These are phyloP conservation scores for Backusella westeae DNA, from an alignment of 192 early-diverging fungal species.

Conservation along the genomic window DNA sequence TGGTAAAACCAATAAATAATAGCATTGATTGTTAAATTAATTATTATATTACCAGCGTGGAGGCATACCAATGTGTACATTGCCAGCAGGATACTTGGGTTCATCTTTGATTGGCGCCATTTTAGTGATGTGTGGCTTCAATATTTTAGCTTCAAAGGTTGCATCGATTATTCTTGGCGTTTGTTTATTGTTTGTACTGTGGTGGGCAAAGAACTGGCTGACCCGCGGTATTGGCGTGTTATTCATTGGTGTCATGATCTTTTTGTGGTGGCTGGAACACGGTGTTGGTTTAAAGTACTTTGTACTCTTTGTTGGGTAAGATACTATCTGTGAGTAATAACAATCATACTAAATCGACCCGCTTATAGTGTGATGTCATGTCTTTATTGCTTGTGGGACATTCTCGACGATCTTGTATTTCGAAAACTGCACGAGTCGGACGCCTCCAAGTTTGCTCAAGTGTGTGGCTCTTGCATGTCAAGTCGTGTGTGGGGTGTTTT, in stretches of 20 bases:
- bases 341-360: not conserved
- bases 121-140: conserved; percentile 93
- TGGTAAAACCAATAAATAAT: conserved; percentile 40
- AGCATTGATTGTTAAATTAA: not conserved
- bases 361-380: conserved; percentile 82
- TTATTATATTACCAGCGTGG: conserved; percentile 45
- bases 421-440: conserved; percentile 96
- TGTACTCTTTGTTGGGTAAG: conserved; percentile 88
- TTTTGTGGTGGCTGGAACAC: conserved; percentile 81
- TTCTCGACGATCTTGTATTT: conserved; percentile 88
- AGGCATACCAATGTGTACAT: conserved; percentile 77
- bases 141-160: conserved; percentile 82
- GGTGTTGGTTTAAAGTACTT: conserved; percentile 83
- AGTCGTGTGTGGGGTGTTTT: conserved; percentile 86
- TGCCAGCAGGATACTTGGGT: conserved; percentile 92
- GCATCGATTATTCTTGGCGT: conserved; percentile 84
- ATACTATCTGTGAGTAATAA: not conserved
- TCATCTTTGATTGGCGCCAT: conserved; percentile 87
- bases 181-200: conserved; percentile 76
- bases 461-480: conserved; percentile 66
- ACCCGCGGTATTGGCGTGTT: conserved; percentile 76
- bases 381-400: conserved; percentile 94
- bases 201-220: conserved; percentile 90
- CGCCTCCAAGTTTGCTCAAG: conserved; percentile 80
- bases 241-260: conserved; percentile 78